Evolutionary conservation across 208 protist species (phyloP).

Genomic region (Acanthamoeba culbertsoni): DNA sequence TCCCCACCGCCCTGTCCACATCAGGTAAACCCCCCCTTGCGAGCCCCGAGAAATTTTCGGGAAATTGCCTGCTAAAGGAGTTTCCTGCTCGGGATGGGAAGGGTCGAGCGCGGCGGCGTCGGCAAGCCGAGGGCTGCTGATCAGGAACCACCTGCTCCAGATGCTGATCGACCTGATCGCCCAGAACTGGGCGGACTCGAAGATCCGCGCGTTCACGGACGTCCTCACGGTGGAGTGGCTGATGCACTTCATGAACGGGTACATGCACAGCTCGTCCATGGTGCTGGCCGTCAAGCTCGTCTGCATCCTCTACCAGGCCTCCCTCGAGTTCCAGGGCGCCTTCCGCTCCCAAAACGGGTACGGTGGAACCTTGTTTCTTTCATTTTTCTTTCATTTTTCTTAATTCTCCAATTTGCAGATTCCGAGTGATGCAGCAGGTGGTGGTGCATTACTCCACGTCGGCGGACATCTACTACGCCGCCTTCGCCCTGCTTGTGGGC

Average conservation of each 20-base stretch:
- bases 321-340: conserved; percentile 27
- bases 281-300: conserved; percentile 32
- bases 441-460: conserved; percentile 42
- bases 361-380: background rate
- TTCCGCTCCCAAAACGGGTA: conserved; percentile 40
- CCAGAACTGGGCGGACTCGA: conserved; percentile 5
- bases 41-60: background rate
- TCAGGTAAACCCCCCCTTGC: background rate
- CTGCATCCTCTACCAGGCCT: conserved; percentile 26
- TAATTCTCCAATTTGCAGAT: background rate
- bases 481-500: conserved; percentile 13
- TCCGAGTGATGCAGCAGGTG: conserved; percentile 40
- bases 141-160: conserved; percentile 32
- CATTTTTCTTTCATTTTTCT: background rate
- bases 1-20: background rate
- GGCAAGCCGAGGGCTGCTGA: background rate
- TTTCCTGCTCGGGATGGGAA: background rate
- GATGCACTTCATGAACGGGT: conserved; percentile 52
- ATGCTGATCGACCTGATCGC: conserved; percentile 46
- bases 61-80: background rate
- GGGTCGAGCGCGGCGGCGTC: background rate
- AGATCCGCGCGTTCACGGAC: conserved; percentile 16
- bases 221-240: conserved; percentile 49
- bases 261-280: conserved; percentile 49
- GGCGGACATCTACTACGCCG: conserved; percentile 38